A percentile compares a stretch with the other conserved stretches of the same genome.
These are phyloP conservation scores for Paraconiothyrium brasiliense DNA, from an alignment of 2,329 filamentous ascomycete genomes.

Conservation along the genomic window DNA sequence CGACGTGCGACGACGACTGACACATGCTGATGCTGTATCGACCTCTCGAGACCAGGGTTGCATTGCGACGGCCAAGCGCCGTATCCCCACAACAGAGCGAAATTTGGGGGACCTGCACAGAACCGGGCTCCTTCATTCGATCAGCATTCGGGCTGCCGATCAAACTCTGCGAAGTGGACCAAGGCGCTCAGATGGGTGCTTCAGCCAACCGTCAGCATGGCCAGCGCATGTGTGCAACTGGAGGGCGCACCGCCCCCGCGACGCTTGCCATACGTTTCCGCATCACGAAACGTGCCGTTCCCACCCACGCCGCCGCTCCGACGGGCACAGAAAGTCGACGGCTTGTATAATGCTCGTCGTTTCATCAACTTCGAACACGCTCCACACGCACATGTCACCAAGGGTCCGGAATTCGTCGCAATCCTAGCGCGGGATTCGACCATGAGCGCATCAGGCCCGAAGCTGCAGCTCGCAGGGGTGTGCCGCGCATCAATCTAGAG, in stretches of 20 bases:
- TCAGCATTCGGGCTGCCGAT: neutral
- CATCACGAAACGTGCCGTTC: slow-evolving; percentile 9
- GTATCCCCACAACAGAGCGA: neutral
- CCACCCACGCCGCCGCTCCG: slow-evolving; percentile 3
- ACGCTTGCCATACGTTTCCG: slow-evolving; percentile 4
- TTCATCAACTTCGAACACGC: neutral
- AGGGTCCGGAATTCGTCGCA: neutral
- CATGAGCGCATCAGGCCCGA: neutral
- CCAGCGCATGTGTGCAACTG: slow-evolving; percentile 7
- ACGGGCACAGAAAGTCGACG: neutral
- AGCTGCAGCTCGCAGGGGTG: slow-evolving; percentile 2
- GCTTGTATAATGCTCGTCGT: neutral
- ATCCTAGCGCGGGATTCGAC: neutral
- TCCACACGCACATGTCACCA: slow-evolving; percentile 3
- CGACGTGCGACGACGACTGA: neutral
- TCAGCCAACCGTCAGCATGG: slow-evolving; percentile 5
- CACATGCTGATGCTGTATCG: neutral
- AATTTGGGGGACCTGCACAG: neutral
- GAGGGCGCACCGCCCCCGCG: neutral
- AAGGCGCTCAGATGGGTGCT: neutral
- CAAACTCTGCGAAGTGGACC: slow-evolving; percentile 2
- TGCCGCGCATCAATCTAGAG: slow-evolving; percentile 1
- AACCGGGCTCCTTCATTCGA: neutral
- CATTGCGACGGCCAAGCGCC: neutral
- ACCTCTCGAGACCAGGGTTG: neutral